These are phyloP conservation scores for Telopea speciosissima DNA, from an alignment of 177 flowering plant genomes.

Conservation along the genomic window DNA sequence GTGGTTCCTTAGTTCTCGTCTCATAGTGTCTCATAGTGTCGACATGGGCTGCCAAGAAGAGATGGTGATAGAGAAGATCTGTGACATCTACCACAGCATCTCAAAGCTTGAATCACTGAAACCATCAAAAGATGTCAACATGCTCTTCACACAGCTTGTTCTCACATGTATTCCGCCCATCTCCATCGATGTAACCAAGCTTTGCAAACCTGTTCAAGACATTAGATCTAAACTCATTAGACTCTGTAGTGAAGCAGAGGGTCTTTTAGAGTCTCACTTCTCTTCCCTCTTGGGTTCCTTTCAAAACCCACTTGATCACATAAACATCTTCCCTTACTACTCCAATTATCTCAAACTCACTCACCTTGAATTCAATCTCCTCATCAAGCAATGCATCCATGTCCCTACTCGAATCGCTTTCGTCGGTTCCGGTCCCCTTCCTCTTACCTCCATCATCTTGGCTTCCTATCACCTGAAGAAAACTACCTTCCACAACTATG, in stretches of 20 bases:
- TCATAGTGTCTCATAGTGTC: slow-evolving; percentile 51
- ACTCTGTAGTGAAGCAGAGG: slow-evolving; percentile 88
- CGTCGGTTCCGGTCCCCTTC: slow-evolving; percentile 90
- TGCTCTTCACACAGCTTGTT: slow-evolving; percentile 69
- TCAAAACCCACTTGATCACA: slow-evolving; percentile 57
- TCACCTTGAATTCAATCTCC: slow-evolving; percentile 51
- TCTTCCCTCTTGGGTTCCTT: slow-evolving; percentile 48
- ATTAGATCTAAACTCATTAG: slow-evolving; percentile 58
- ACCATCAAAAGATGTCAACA: slow-evolving; percentile 81
- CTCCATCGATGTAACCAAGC: slow-evolving; percentile 60
- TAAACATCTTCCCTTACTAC: slow-evolving; percentile 69
- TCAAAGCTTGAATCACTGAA: slow-evolving; percentile 56
- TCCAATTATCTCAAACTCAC: slow-evolving; percentile 72
- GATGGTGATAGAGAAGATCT: slow-evolving; percentile 41
- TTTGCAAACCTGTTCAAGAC: slow-evolving; percentile 41
- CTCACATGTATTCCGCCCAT: slow-evolving; percentile 68
- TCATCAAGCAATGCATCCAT: slow-evolving; percentile 34
- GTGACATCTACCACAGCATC: slow-evolving; percentile 57
- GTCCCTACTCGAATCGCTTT: slow-evolving; percentile 59
- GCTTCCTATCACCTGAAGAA: slow-evolving; percentile 53
- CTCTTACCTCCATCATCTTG: slow-evolving; percentile 75
- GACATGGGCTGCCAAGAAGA: slow-evolving; percentile 75
- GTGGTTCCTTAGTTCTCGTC: no score
- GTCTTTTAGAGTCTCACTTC: slow-evolving; percentile 69
- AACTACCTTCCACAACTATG: slow-evolving; percentile 74